Evolutionary conservation across 148 eudicot species (phyloP).

Genomic region (Camellia japonica): DNA sequence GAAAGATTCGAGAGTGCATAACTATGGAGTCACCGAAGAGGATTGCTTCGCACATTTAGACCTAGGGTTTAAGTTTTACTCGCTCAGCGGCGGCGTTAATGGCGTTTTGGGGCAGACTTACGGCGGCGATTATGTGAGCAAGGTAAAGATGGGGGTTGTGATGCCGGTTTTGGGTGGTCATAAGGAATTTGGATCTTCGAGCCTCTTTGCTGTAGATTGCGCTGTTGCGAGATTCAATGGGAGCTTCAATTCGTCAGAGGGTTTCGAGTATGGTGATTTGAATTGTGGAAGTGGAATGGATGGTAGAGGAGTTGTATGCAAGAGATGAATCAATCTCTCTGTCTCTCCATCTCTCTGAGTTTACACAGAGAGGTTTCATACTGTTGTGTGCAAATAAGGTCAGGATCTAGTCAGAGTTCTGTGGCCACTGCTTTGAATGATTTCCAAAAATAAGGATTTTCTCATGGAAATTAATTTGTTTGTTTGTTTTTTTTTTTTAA

Average conservation of each 20-base stretch:
- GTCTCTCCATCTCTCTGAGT: not conserved
- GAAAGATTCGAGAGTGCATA: slow-evolving; percentile 54
- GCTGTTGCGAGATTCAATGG: slow-evolving; percentile 37
- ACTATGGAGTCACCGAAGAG: slow-evolving; percentile 57
- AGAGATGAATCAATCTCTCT: slow-evolving; percentile 12
- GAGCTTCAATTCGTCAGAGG: not conserved
- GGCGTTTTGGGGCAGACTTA: slow-evolving; percentile 88
- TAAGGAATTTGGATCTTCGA: slow-evolving; percentile 51
- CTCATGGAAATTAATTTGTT: not conserved
- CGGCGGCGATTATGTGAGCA: slow-evolving; percentile 52
- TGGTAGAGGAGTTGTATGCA: slow-evolving; percentile 52
- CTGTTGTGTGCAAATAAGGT: not conserved
- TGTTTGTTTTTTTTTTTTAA: too few relatives aligned
- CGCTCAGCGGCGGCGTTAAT: slow-evolving; percentile 52
- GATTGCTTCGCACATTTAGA: slow-evolving; percentile 89
- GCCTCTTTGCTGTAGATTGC: slow-evolving; percentile 64
- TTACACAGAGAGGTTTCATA: not conserved
- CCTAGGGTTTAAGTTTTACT: slow-evolving; percentile 63
- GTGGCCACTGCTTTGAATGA: not conserved
- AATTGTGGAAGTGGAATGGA: slow-evolving; percentile 36
- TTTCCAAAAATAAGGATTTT: not conserved
- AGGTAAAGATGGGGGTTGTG: slow-evolving; percentile 59
- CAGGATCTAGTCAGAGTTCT: not conserved
- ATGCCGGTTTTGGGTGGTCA: slow-evolving; percentile 79
- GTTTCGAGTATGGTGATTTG: slow-evolving; percentile 28